phyloP scores from a whole-genome alignment of 495 filamentous ascomycete species.

The Aspergillus homomorphus region DNA sequence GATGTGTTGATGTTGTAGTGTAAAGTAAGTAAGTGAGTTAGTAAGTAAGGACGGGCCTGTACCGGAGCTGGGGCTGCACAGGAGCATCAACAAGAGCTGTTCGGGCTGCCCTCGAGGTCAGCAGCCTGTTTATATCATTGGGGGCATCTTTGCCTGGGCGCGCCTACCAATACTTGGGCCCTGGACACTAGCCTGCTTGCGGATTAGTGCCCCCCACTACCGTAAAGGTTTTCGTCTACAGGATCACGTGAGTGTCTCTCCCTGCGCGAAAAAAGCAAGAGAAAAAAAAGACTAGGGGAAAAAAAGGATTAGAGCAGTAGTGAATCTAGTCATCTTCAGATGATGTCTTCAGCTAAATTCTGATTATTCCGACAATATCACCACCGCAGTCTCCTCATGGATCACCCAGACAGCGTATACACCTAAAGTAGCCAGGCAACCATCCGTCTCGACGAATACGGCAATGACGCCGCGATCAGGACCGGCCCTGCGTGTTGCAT shows the following conservation, averaged over 20 bases:
- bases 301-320: no score
- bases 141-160: constrained; percentile 42
- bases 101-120: constrained; percentile 40
- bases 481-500: background rate
- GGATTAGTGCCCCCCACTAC: constrained; percentile 32
- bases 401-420: no score
- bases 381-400: no score
- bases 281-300: background rate
- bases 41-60: constrained; percentile 2
- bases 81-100: constrained; percentile 21
- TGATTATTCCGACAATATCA: no score
- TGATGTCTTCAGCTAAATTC: no score
- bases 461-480: background rate
- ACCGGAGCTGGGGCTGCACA: background rate
- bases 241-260: constrained; percentile 35
- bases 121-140: constrained; percentile 53
- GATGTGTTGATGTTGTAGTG: no score
- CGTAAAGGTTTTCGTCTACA: constrained; percentile 37
- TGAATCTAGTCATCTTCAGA: no score
- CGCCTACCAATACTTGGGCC: constrained; percentile 46
- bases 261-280: constrained; percentile 6
- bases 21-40: constrained; percentile 6
- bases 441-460: background rate
- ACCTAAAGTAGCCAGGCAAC: no score
- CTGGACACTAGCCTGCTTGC: constrained; percentile 27